Evolutionary conservation across 257 asterid genomes (phyloP), one percentile per base, ranked within the genome.

Genomic region (Solanum pimpinellifolium): DNA sequence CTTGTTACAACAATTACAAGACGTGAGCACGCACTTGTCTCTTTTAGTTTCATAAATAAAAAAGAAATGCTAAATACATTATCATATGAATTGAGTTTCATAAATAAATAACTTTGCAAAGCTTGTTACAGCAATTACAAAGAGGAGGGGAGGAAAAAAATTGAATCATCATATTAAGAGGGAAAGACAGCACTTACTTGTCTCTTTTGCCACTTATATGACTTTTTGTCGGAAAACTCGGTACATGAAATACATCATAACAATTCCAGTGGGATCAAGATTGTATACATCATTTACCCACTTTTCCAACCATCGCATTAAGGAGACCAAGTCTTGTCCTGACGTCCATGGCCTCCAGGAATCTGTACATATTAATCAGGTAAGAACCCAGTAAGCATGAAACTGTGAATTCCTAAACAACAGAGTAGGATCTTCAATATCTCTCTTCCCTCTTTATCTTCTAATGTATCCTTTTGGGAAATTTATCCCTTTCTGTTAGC

Each of bases 121-220:
- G 39, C n/a, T 42, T 23, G 12, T n/a, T 41, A 25, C 39, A 31
- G 41, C 56, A 52, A 78, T 46, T 37, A 84, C 42, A 85, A 83
- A 81, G 59, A 49, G 86, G 80, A 35, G 35, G 46, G 62, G 42
- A 20, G 75, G 83, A 78, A 20, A 62, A 62, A 56, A 65, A 13
- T 27, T 29, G 72, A 66, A n/a, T 70, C 65, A 9, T 85, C 60
- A 85, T 42, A 78, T 80, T 23, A 70, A 81, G 86, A 52, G 83
- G 33, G 88, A 88, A 89, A 91, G 74, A 85, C 85, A 90, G 73
- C 56, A 89, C 92, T 91, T 92, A 97, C 99, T 92, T 95, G 99
- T 95, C 99, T 95, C 91, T 97, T 97, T 91, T 94, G 98, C 99
- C 99, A 97, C 90, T 95, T 94, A 85, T 97, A 97, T 66, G 98